phyloP scores from a whole-genome alignment of 108 stramenopile genomes.

The Cyclostephanos tholiformis region DNA sequence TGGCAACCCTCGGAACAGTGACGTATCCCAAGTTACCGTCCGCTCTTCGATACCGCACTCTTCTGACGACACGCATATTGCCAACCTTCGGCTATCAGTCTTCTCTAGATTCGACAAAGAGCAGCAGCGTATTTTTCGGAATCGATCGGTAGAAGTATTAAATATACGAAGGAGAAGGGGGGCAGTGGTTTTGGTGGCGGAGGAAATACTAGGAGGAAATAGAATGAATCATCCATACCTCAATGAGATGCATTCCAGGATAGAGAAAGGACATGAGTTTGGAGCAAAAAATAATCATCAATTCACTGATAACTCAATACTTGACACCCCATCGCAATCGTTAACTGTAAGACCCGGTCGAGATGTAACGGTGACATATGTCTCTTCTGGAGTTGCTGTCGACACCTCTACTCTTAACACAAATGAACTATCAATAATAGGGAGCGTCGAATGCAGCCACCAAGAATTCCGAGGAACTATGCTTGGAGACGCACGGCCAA shows the following conservation, averaged over 20 bases:
- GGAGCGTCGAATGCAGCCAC: conserved; percentile 82
- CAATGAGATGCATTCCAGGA: conserved; percentile 31
- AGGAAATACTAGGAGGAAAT: conserved; percentile 29
- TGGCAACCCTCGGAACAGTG: neutral
- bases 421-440: conserved; percentile 50
- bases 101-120: conserved; percentile 74
- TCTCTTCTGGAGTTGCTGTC: neutral
- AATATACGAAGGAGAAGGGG: conserved; percentile 61
- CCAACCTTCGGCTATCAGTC: conserved; percentile 79
- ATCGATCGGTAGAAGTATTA: conserved; percentile 67
- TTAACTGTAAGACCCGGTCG: neutral
- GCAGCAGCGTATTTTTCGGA: conserved; percentile 54
- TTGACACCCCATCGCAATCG: neutral
- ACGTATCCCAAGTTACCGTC: conserved; percentile 20
- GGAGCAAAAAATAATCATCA: conserved; percentile 5
- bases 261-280: conserved; percentile 29
- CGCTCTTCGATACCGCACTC: conserved; percentile 44
- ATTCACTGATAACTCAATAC: neutral
- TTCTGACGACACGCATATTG: conserved; percentile 75
- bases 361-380: conserved; percentile 6
- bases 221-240: conserved; percentile 1
- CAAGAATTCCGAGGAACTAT: conserved; percentile 79
- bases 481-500: conserved; percentile 60
- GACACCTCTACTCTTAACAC: neutral
- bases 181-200: conserved; percentile 77